Evolutionary conservation across 139 green algal species (phyloP).

Genomic region (Chlorokybus atmophyticus): DNA sequence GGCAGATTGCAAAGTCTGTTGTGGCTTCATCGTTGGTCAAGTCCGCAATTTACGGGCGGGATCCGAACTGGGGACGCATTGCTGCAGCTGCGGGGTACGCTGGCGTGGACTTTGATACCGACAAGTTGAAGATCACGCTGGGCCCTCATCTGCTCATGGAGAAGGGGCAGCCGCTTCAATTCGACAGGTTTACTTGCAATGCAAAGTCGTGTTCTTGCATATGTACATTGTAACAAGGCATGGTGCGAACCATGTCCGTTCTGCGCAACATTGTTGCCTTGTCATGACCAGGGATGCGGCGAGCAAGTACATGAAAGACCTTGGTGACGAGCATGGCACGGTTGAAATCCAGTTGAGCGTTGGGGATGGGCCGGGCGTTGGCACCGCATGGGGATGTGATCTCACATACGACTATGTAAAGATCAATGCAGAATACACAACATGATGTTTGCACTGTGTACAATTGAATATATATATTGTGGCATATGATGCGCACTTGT

Average conservation of each 20-base stretch:
- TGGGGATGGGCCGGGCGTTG: slow-evolving; percentile 16
- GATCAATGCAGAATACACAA: slow-evolving; percentile 85
- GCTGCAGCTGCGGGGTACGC: slow-evolving; percentile 84
- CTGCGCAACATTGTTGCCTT: neutral
- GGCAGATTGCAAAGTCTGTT: slow-evolving; percentile 65
- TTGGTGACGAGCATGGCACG: slow-evolving; percentile 66
- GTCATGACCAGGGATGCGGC: slow-evolving; percentile 36
- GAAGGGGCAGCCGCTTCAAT: slow-evolving; percentile 78
- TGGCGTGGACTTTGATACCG: slow-evolving; percentile 73
- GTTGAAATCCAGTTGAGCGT: slow-evolving; percentile 48
- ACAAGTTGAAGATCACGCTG: slow-evolving; percentile 63
- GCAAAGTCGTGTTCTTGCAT: neutral
- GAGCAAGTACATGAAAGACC: slow-evolving; percentile 74
- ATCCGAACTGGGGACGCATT: slow-evolving; percentile 98
- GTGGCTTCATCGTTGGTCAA: slow-evolving; percentile 74
- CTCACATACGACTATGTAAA: slow-evolving; percentile 91
- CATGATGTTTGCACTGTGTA: too few relatives aligned
- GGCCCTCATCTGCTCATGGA: slow-evolving; percentile 69
- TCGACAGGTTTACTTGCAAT: slow-evolving; percentile 48
- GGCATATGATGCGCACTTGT: too few relatives aligned
- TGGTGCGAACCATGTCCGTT: neutral
- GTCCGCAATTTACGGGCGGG: slow-evolving; percentile 83
- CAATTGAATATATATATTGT: too few relatives aligned
- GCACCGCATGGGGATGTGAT: slow-evolving; percentile 75
- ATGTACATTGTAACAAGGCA: neutral